Evolutionary conservation across 805 yeast genomes (phyloP).

Genomic region (Wickerhamiella bombiphila): DNA sequence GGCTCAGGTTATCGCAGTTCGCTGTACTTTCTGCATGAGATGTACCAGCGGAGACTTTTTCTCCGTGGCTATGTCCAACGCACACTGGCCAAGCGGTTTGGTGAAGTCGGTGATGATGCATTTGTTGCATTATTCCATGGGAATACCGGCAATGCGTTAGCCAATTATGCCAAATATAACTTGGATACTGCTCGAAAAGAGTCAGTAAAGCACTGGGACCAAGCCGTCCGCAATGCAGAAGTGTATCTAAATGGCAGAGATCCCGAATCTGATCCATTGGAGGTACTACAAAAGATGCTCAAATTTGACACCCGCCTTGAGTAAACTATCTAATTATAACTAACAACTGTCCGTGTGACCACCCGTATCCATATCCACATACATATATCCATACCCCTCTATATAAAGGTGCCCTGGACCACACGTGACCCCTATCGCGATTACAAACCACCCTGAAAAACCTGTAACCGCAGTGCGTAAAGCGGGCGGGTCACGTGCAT

Average conservation of each 20-base stretch:
- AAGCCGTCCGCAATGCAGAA: constrained; percentile 13
- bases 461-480: too few relatives aligned
- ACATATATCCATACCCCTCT: too few relatives aligned
- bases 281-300: constrained; percentile 9
- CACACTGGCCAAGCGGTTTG: constrained; percentile 6
- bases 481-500: too few relatives aligned
- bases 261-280: constrained; percentile 3
- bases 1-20: constrained; percentile 14
- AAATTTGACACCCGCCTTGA: too few relatives aligned
- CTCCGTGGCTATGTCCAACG: constrained; percentile 15
- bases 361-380: too few relatives aligned
- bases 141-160: neutral
- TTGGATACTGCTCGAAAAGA: constrained; percentile 8
- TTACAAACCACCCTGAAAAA: too few relatives aligned
- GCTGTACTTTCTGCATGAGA: constrained; percentile 17
- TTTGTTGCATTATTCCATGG: constrained; percentile 3
- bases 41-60: constrained; percentile 14
- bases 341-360: too few relatives aligned
- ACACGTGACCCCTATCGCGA: too few relatives aligned
- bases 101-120: constrained; percentile 2
- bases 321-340: too few relatives aligned
- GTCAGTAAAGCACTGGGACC: constrained; percentile 5
- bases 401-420: too few relatives aligned
- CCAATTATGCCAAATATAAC: constrained; percentile 4
- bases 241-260: constrained; percentile 6